These are phyloP conservation scores for Sporobolomyces roseus DNA, from an alignment of 768 basidiomycete species.

Conservation along the genomic window DNA sequence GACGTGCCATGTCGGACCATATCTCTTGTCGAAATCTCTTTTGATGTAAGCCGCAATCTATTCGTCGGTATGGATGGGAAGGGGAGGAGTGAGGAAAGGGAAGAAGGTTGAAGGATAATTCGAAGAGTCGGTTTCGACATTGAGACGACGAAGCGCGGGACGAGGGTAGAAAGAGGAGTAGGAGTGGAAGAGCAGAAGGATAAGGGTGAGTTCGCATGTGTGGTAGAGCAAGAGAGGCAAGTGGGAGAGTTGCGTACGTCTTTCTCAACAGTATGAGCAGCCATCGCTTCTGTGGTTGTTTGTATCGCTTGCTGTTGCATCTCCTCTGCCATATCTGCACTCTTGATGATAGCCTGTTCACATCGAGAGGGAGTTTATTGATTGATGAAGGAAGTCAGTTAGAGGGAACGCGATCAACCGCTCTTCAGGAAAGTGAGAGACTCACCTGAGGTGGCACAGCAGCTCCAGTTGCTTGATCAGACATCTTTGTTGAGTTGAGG, in stretches of 20 bases:
- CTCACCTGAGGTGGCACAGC: not conserved
- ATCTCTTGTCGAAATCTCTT: conserved; percentile 90
- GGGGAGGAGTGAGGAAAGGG: too few relatives aligned
- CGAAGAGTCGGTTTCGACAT: not conserved
- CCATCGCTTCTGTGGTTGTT: conserved; percentile 74
- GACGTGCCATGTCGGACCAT: conserved; percentile 95
- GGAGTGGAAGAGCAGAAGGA: too few relatives aligned
- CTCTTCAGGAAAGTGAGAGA: too few relatives aligned
- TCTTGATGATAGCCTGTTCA: conserved; percentile 32
- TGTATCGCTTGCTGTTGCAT: conserved; percentile 94
- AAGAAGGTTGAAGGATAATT: too few relatives aligned
- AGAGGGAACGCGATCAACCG: not conserved
- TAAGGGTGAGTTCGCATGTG: too few relatives aligned
- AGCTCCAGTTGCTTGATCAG: not conserved
- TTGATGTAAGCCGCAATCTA: conserved; percentile 90
- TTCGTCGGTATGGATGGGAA: not conserved
- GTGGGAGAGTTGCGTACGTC: conserved; percentile 52
- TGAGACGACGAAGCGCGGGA: not conserved
- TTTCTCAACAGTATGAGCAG: conserved; percentile 92
- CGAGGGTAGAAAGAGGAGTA: not conserved
- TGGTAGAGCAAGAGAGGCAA: not conserved
- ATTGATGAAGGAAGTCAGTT: not conserved
- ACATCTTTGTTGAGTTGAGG: too few relatives aligned
- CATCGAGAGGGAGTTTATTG: not conserved
- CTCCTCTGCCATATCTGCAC: conserved; percentile 36